Evolutionary conservation across 2,329 filamentous ascomycete species (phyloP), one percentile per base, ranked within the genome.

Genomic region (Parasarocladium wereldwijsianum): DNA sequence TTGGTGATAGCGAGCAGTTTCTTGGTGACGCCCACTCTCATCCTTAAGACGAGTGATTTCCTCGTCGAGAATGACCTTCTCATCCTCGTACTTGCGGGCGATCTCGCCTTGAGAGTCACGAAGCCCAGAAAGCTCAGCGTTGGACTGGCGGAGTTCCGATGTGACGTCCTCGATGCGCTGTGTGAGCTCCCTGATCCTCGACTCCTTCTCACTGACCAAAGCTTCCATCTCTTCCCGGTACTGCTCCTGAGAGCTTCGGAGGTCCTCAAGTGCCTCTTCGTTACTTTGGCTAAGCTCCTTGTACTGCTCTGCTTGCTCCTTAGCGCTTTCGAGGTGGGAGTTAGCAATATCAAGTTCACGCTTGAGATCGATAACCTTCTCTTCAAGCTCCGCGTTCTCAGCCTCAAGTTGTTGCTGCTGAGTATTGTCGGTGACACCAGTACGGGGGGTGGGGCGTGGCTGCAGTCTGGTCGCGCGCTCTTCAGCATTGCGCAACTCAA

Each of bases 401-500:
- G 73, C 68, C 34, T 72, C 63, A 7, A 52, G 52, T 8, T 62
- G 58, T 24, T 66, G 59, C 10, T 65, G 60, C 2, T 62, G 55
- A 22, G 55, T 46, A 17, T 62, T 57, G n/a, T 52, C 42, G 20
- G 48, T 43, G 25, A 55, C 47, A 14, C 60, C 63, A 4, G 67
- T 58, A 37, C 76, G 62, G 2, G 76, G 65, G 1, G 75, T 82
- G 4, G 80, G 77, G 33, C 78, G 71, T n/a, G 83, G 78, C 40
- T 90, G 83, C 32, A 94, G 62, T 17, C 85, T 70, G 40, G 81
- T 76, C 5, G 82, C 67, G 29, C 85, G 79, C 52, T 96, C 90
- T 50, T 96, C 85, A 0, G 86, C 84, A 44, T 79, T 85, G 41
- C 80, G 79, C 16, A 96, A 62, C 48, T 96, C 84, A 33, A 92